phyloP scores from a whole-genome alignment of 2,329 filamentous ascomycete genomes.

The Curvularia sp. region DNA sequence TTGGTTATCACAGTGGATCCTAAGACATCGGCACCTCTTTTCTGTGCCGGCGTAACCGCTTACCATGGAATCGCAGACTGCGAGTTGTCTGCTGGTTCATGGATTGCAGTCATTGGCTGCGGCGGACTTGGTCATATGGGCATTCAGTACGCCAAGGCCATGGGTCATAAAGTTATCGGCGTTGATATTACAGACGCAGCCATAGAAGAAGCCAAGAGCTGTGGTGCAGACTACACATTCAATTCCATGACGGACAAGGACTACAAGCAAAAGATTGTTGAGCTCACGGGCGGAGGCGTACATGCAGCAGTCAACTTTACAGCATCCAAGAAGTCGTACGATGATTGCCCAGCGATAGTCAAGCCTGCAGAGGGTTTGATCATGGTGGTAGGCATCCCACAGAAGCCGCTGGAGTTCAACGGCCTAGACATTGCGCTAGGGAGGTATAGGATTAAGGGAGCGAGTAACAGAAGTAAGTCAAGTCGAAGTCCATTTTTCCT shows the following conservation, averaged over 20 bases:
- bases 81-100: slow-evolving; percentile 36
- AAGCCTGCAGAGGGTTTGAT: slow-evolving; percentile 39
- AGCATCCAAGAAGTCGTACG: slow-evolving; percentile 42
- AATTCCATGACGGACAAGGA: slow-evolving; percentile 39
- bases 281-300: slow-evolving; percentile 40
- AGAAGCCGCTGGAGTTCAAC: slow-evolving; percentile 41
- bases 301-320: slow-evolving; percentile 45
- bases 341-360: slow-evolving; percentile 43
- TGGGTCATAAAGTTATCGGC: slow-evolving; percentile 43
- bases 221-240: slow-evolving; percentile 43
- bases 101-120: slow-evolving; percentile 41
- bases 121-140: slow-evolving; percentile 45
- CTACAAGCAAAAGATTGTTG: slow-evolving; percentile 39
- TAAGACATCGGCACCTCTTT: slow-evolving; percentile 37
- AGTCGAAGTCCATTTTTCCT: neutral
- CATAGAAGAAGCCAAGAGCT: slow-evolving; percentile 40
- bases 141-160: slow-evolving; percentile 44
- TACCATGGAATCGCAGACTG: slow-evolving; percentile 42
- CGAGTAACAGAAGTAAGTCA: slow-evolving; percentile 45
- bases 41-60: slow-evolving; percentile 44
- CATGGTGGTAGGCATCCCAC: slow-evolving; percentile 47
- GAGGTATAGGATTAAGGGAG: slow-evolving; percentile 37
- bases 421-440: slow-evolving; percentile 43
- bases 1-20: slow-evolving; percentile 28
- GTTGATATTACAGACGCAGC: slow-evolving; percentile 41